Percentiles rank a stretch among this genome's conserved stretches.
Conservation (phyloP, 352 stramenopile genomes). For the Globisporangium uncinulatum region DNA sequence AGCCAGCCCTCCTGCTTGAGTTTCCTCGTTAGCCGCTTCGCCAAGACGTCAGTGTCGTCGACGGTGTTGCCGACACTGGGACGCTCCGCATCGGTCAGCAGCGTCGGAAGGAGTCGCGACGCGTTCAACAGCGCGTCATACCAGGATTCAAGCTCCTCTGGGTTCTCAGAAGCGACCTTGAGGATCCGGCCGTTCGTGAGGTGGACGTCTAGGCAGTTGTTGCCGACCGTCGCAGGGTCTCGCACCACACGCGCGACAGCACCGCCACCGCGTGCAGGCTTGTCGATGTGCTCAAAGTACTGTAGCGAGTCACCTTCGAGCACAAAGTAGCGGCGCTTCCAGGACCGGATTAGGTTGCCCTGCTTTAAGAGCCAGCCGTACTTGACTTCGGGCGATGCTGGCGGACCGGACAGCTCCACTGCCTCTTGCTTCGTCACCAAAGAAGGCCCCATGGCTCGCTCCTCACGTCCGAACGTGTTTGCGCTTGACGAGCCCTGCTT, state of each 20-base stretch:
- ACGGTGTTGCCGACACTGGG: slow-evolving; percentile 9
- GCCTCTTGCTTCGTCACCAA: neutral
- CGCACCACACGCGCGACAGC: slow-evolving; percentile 42
- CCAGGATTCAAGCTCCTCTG: slow-evolving; percentile 44
- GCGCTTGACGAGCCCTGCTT: neutral
- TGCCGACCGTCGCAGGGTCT: slow-evolving; percentile 19
- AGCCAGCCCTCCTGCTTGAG: slow-evolving; percentile 44
- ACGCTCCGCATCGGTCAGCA: neutral
- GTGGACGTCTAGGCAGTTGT: slow-evolving; percentile 33
- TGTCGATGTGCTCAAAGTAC: slow-evolving; percentile 47
- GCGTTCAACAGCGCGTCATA: slow-evolving; percentile 28
- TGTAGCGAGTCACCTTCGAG: slow-evolving; percentile 40
- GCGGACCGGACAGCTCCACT: neutral
- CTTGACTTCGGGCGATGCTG: slow-evolving; percentile 18
- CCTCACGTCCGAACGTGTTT: neutral
- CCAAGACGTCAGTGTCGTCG: slow-evolving; percentile 6
- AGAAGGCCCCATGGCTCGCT: too few relatives aligned
- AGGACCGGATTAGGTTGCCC: slow-evolving; percentile 33
- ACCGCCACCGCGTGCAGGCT: slow-evolving; percentile 28
- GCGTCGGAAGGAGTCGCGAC: slow-evolving; percentile 8
- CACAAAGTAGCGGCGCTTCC: slow-evolving; percentile 70
- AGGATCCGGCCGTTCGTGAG: slow-evolving; percentile 40
- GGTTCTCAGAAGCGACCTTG: slow-evolving; percentile 38
- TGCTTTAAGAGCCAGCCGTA: slow-evolving; percentile 64
- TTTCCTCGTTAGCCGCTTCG: slow-evolving; percentile 5